Evolutionary conservation across 257 asterid species (phyloP), one percentile per base, ranked within the genome.

Genomic region (Solanum bulbocastanum): DNA sequence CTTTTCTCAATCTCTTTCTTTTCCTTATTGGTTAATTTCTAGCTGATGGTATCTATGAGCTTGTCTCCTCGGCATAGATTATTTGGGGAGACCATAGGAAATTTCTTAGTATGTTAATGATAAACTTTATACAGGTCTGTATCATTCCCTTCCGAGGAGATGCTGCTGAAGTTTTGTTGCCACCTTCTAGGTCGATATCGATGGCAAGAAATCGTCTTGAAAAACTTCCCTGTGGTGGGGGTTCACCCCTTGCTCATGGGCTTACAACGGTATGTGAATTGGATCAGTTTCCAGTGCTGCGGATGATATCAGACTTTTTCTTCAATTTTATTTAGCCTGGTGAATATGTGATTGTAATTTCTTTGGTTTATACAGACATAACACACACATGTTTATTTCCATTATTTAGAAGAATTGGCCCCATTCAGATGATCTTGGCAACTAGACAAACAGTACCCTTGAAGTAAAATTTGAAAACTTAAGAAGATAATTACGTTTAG

Each of bases 71-170:
- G 13, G 42, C 36, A 76, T 39, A 65, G 25, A 30, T 46, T 81
- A 46, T 40, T 40, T 40, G 35, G 35, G 85, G 30, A 15, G 66
- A 32, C 25, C 39, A 46, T 18, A 81, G 52, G 36, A 52, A 65
- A 73, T 74, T 36, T 74, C 44, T 74, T 82, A 11, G 68, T 33
- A 84, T 18, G 42, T 74, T 22, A 74, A 36, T 88, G 87, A 46
- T 88, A 76, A 89, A 86, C 52, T 87, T 87, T 92, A 87, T 87
- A 83, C 88, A 97, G 99, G 99, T 96, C n/a, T 91, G 91, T 87
- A 96, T 97, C 92, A 94, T 97, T 89, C 99, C 99, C 13, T 97
- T 97, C 91, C 96, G 99, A n/a, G 99, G 99, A 92, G 99, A 97
- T 91, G 93, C 99, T 66, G 99, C 99, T 76, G 99, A 97, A 93